Evolutionary conservation across 495 filamentous ascomycete genomes (phyloP), one percentile per base, ranked within the genome.

Genomic region (Talaromyces stipitatus): DNA sequence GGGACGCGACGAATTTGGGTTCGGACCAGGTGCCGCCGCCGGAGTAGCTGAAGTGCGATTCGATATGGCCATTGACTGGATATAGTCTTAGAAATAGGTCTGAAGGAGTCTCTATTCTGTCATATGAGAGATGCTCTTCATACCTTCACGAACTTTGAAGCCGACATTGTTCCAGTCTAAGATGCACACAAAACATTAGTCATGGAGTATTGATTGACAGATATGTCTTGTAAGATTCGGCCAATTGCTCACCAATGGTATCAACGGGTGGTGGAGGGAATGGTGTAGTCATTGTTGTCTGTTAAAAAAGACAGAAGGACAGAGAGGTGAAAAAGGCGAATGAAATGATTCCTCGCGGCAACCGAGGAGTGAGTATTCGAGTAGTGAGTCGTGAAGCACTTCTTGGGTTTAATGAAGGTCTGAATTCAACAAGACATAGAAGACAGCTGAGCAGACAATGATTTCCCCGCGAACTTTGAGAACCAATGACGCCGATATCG

Each of bases 111-210:
- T n/a, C 14, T 22, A n/a, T 48, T n/a, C n/a, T n/a, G n/a, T 10
- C 29, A n/a, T 46, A 12, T 23, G 41, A 20, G 10, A 12, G 12
- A 11, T 18, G 38, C 9, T 52, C 63, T 53, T 64, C 73, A 53
- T 75, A 88, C 90, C 89, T 80, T 96, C 91, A 48, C 91, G 89
- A 55, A 96, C 85, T 66, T 82, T 82, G 76, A 97, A 97, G 56
- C 92, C 92, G 45, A 97, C 80, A 67, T 96, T 84, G 62, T 76
- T 78, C 92, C 92, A 97, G 80, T 96, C 91, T 78, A 70, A 61
- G 16, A 61, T 8, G 16, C 48, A 47, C 28, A 54, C 11, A 28
- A 58, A 52, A 8, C 16, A 45, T 12, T 30, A 30, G 47, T 20
- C 16, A 11, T 7, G 32, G 22, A 50, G 9, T 36, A 1, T 29